Base-by-base conservation (phyloP, 1,284 basidiomycete genomes). In the Melampsora americana region DNA sequence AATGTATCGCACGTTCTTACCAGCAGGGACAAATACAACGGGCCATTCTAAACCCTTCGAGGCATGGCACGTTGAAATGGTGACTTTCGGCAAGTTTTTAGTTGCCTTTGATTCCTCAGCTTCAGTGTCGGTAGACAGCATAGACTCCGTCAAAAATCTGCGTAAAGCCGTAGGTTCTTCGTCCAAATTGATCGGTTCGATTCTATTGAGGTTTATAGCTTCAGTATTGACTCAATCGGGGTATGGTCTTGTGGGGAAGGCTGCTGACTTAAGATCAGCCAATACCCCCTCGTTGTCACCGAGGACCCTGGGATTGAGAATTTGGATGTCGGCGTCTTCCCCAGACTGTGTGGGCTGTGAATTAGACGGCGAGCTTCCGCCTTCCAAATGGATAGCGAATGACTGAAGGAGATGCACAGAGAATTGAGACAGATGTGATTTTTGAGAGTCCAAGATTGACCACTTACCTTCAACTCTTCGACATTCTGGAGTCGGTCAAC, bases 1-100 rank as follows among this genome's bases (percentile, higher is more conserved):
- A 16, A 64, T 30, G 26, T 48, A 35, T 61, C 46, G 59, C 26
- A 53, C 26, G 18, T 48, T 77, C 83, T 74, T 80, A 89, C 89
- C 88, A 32, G 88, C 87, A 56, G 90, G 89, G n/a, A 92, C 84
- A 78, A 92, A 89, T 0, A 92, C 90, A 5, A 92, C 90, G 0
- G 92, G 92, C 92, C 92, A 96, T 82, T 96, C 93, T 6, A 95
- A 85, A 0, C 93, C 93, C 83, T 96, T 96, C 0, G 93, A 92
- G 12, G 92, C 88, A 83, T 96, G 93, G 67, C 92, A 92, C 0
- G 93, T 95, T 0, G 90, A 88, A 60, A 95, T 89, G 0, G 90
- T 92, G 5, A 96, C 93, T 86, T 89, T 92, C 88, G 90, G 79
- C 64, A 88, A 89, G 78, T 87, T 87, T 77, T 86, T 86, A 56